phyloP scores from a whole-genome alignment of 495 filamentous ascomycete genomes.

The Tuber melanosporum region DNA sequence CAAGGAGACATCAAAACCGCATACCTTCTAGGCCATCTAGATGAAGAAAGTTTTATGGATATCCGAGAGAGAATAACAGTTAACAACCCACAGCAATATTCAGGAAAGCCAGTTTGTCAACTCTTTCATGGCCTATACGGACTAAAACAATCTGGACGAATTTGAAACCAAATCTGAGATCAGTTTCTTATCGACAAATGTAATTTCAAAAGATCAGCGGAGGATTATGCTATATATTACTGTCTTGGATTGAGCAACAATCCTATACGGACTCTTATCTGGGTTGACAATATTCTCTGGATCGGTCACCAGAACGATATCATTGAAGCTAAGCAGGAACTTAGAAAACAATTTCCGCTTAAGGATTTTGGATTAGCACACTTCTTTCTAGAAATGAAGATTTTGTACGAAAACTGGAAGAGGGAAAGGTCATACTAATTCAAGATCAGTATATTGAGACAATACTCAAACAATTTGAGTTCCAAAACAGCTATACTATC shows the following conservation, averaged over 20 bases:
- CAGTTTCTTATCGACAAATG: neutral
- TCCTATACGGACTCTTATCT: neutral
- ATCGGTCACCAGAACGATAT: neutral
- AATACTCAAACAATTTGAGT: neutral
- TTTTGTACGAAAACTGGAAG: neutral
- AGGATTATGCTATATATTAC: neutral
- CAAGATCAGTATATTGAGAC: neutral
- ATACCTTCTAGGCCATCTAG: neutral
- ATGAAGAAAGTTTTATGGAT: neutral
- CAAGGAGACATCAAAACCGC: neutral
- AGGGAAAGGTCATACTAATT: neutral
- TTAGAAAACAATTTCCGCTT: neutral
- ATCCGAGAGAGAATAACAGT: neutral
- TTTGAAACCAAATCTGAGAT: neutral
- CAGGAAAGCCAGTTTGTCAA: no score
- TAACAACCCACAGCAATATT: no score
- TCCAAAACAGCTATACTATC: neutral
- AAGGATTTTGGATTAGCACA: neutral
- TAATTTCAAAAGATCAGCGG: neutral
- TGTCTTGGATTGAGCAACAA: no score
- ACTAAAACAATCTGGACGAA: neutral
- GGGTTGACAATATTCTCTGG: neutral
- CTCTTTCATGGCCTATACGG: no score
- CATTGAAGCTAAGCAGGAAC: neutral
- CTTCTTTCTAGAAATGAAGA: neutral